Evolutionary conservation across 2,329 filamentous ascomycete species (phyloP), one percentile per base, ranked within the genome.

Genomic region (Verticillium isaacii): DNA sequence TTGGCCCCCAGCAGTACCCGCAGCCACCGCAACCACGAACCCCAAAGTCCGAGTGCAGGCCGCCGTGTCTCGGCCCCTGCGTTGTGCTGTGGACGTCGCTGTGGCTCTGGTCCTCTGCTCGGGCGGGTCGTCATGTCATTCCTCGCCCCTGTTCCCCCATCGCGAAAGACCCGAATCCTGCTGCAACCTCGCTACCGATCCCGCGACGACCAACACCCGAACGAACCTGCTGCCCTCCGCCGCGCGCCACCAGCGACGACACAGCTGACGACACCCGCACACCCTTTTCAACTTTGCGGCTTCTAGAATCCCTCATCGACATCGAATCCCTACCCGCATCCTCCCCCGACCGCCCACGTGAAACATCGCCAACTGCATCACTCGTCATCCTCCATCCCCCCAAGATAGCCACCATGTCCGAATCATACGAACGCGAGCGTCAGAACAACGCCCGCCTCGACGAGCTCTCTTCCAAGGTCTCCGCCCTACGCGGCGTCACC

Each of bases 361-460:
- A 50, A 50, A 50, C 41, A 50, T 50, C 41, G 41, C 7, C 41
- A 50, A 12, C 41, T 23, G 41, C 41, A 50, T 50, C 41, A 50
- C 41, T 45, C 8, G 15, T n/a, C 39, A n/a, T n/a, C 15, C 39
- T 3, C 8, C 15, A 7, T n/a, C 39, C 41, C n/a, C n/a, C 41
- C 19, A 8, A 11, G 19, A 8, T 5, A 9, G 5, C 61, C 66
- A 75, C 63, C 67, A 92, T 92, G 89, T 89, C 89, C 56, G 89
- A 92, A 74, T 84, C 89, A 66, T 92, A 90, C 79, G 89, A 92
- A 79, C 89, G 89, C 74, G 89, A 92, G 79, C 84, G 86, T 73
- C 95, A 99, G 78, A 99, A 99, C 81, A 96, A 98, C 78, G 88
- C 91, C 68, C 93, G 94, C 69, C 90, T 99, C 61, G 89, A 94